Conservation (phyloP, 2,329 filamentous ascomycete species). For the Ceratocystis albifundus region DNA sequence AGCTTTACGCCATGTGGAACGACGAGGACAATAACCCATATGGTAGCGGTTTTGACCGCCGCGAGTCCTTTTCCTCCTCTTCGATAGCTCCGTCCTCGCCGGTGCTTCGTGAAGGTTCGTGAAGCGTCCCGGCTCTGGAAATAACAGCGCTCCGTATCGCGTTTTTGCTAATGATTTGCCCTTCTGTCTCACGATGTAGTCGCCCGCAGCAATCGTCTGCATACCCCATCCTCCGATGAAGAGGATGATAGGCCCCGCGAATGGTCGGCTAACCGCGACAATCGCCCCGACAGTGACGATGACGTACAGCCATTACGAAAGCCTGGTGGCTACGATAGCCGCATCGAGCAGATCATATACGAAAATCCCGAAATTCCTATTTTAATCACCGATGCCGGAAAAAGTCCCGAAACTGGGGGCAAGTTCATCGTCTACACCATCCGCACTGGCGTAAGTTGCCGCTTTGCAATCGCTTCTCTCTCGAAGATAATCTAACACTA, state of each 20-base stretch:
- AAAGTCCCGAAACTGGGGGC: slow-evolving; percentile 83
- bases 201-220: slow-evolving; percentile 11
- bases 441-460: slow-evolving; percentile 63
- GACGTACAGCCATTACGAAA: slow-evolving; percentile 49
- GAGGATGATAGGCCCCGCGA: slow-evolving; percentile 11
- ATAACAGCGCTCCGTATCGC: neutral
- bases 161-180: neutral
- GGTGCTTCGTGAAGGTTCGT: slow-evolving; percentile 46
- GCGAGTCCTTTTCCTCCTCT: slow-evolving; percentile 62
- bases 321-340: slow-evolving; percentile 83
- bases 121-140: neutral
- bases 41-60: slow-evolving; percentile 76
- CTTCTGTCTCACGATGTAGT: slow-evolving; percentile 4
- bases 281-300: slow-evolving; percentile 35
- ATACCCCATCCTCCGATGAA: slow-evolving; percentile 20
- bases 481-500: slow-evolving; percentile 20
- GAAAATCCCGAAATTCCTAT: slow-evolving; percentile 87
- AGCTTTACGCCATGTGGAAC: slow-evolving; percentile 66
- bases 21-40: slow-evolving; percentile 99
- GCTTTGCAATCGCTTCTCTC: slow-evolving; percentile 2
- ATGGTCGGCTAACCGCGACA: slow-evolving; percentile 24
- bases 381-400: slow-evolving; percentile 86
- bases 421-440: slow-evolving; percentile 97
- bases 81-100: slow-evolving; percentile 54
- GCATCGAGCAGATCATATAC: slow-evolving; percentile 94